phyloP scores from a whole-genome alignment of 345 rosid species.

The Citrus hindsii region DNA sequence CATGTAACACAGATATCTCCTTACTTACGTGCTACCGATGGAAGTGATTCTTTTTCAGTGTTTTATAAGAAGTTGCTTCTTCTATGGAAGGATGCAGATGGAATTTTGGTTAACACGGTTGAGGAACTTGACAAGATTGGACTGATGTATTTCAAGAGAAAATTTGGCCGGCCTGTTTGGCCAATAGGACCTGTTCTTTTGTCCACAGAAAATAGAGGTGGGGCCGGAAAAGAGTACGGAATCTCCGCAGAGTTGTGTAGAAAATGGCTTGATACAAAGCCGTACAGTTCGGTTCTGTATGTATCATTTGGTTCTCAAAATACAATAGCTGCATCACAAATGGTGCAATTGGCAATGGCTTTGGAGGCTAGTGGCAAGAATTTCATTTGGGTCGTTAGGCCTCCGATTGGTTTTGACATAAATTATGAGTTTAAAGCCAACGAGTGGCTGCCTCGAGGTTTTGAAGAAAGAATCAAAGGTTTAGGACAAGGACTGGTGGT shows the following conservation, averaged over 20 bases:
- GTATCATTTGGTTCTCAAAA: too few species aligned
- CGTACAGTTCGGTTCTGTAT: too few species aligned
- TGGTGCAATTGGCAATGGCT: too few species aligned
- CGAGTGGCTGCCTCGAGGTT: slow-evolving; percentile 31
- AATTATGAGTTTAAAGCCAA: slow-evolving; percentile 25
- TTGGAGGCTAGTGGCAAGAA: too few species aligned
- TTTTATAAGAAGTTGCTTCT: not conserved
- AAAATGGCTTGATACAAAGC: too few species aligned
- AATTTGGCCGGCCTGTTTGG: slow-evolving; percentile 19
- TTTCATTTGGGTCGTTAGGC: slow-evolving; percentile 9
- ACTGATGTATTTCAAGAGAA: slow-evolving; percentile 19
- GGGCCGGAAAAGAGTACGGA: too few species aligned
- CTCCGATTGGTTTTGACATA: slow-evolving; percentile 23
- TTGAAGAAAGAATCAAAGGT: slow-evolving; percentile 21
- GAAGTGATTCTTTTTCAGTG: too few species aligned
- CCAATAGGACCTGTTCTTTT: slow-evolving; percentile 27
- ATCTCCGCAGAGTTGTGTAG: too few species aligned
- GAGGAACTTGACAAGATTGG: slow-evolving; percentile 29
- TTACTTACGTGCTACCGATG: too few species aligned
- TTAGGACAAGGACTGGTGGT: slow-evolving; percentile 18
- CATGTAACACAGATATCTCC: not conserved
- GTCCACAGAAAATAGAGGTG: not conserved
- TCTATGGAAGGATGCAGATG: slow-evolving; percentile 9
- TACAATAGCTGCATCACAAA: too few species aligned
- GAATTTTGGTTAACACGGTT: slow-evolving; percentile 27